A percentile compares a stretch with the other conserved stretches of the same genome.
phyloP scores from a whole-genome alignment of 306 rosid species.

The Ochetophila trinervis region DNA sequence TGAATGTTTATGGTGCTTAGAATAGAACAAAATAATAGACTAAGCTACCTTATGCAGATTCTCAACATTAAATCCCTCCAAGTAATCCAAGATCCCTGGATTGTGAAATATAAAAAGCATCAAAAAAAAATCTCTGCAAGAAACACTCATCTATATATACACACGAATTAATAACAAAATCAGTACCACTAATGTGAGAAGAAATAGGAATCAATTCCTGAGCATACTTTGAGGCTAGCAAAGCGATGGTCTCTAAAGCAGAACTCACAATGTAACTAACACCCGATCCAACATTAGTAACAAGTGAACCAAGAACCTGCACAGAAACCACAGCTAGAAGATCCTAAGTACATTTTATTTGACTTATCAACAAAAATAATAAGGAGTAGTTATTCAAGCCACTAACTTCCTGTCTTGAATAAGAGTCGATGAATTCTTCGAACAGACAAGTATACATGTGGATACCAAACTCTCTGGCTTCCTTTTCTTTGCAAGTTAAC shows the following conservation, averaged over 20 bases:
- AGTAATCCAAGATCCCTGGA: constrained; percentile 41
- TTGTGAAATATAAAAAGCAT: constrained; percentile 9
- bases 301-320: constrained; percentile 41
- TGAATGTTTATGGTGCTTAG: neutral
- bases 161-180: neutral
- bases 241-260: constrained; percentile 32
- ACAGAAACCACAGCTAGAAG: constrained; percentile 9
- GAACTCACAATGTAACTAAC: constrained; percentile 35
- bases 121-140: neutral
- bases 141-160: constrained; percentile 7
- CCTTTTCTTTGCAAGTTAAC: constrained; percentile 38
- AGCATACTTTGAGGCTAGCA: constrained; percentile 30
- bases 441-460: constrained; percentile 29
- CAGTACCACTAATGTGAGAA: constrained; percentile 34
- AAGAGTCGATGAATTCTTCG: constrained; percentile 36
- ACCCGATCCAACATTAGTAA: constrained; percentile 42
- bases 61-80: constrained; percentile 41
- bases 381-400: neutral
- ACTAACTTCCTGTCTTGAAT: constrained; percentile 45
- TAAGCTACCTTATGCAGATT: constrained; percentile 39
- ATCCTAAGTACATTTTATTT: neutral
- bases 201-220: constrained; percentile 37
- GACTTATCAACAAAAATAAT: neutral
- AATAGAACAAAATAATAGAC: neutral
- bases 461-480: constrained; percentile 31